These are phyloP conservation scores for Xylaria acuta DNA, from an alignment of 495 filamentous ascomycete species.

Conservation along the genomic window DNA sequence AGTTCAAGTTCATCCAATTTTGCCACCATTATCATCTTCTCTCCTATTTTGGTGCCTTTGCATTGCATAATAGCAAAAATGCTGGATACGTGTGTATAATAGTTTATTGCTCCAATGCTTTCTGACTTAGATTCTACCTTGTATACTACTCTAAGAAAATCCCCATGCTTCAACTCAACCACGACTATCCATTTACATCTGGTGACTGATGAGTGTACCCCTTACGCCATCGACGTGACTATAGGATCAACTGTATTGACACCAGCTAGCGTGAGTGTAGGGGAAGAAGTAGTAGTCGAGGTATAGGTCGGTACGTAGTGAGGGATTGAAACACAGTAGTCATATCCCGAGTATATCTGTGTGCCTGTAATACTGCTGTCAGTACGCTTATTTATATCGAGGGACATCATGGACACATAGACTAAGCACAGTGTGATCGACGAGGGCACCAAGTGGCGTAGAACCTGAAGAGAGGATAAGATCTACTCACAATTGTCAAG, in stretches of 20 bases:
- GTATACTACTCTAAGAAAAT: too few relatives aligned
- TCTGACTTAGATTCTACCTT: too few relatives aligned
- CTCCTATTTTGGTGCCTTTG: too few relatives aligned
- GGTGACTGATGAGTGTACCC: neutral
- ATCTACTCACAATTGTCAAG: neutral
- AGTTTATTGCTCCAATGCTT: neutral
- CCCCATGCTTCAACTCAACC: too few relatives aligned
- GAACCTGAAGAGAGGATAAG: too few relatives aligned
- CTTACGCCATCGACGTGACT: too few relatives aligned
- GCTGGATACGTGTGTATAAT: too few relatives aligned
- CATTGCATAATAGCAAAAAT: too few relatives aligned
- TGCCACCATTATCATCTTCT: too few relatives aligned
- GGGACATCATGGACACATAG: neutral
- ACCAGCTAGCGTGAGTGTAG: neutral
- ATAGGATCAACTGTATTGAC: too few relatives aligned
- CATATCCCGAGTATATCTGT: neutral
- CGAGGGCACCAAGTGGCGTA: too few relatives aligned
- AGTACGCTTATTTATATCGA: neutral
- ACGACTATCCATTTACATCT: neutral
- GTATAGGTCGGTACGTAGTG: neutral
- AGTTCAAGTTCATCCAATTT: conserved; percentile 7
- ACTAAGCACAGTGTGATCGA: too few relatives aligned
- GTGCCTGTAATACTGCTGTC: neutral
- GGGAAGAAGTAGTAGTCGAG: neutral
- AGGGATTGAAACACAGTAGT: neutral